These are phyloP conservation scores for Sporothrix humicola DNA, from an alignment of 2,329 filamentous ascomycete genomes.

Conservation along the genomic window DNA sequence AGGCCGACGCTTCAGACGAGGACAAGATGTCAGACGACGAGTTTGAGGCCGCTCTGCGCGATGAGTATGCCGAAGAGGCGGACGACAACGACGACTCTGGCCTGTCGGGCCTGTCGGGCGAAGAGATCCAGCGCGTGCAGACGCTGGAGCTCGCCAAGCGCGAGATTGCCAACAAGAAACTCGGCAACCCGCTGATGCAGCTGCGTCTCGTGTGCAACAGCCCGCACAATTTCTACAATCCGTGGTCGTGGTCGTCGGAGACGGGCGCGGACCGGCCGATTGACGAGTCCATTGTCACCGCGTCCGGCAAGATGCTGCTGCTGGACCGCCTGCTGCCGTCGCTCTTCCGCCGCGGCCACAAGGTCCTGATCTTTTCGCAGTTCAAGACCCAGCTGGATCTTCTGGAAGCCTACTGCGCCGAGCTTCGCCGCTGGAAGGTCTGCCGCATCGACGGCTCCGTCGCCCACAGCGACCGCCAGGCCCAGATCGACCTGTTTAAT, in stretches of 20 bases:
- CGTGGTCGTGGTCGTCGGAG: conserved; percentile 64
- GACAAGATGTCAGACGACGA: conserved; percentile 76
- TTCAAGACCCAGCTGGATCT: conserved; percentile 95
- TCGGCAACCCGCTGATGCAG: conserved; percentile 92
- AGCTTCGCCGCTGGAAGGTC: conserved; percentile 77
- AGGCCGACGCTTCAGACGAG: conserved; percentile 65
- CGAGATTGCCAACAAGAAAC: conserved; percentile 87
- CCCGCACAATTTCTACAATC: conserved; percentile 96
- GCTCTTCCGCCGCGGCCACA: conserved; percentile 77
- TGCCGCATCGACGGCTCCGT: conserved; percentile 93
- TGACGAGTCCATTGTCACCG: conserved; percentile 82
- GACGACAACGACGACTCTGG: conserved; percentile 48
- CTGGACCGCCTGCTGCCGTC: conserved; percentile 82
- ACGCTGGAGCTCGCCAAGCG: conserved; percentile 81
- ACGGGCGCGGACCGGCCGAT: conserved; percentile 58
- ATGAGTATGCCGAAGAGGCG: conserved; percentile 56
- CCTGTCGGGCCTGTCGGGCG: conserved; percentile 49
- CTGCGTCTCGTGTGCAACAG: conserved; percentile 90
- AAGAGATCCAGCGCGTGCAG: conserved; percentile 68
- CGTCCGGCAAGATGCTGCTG: conserved; percentile 94
- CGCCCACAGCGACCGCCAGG: conserved; percentile 71
- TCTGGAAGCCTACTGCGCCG: conserved; percentile 80
- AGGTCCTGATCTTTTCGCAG: conserved; percentile 94
- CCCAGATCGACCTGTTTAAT: conserved; percentile 77
- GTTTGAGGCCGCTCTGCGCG: conserved; percentile 79